phyloP scores from a whole-genome alignment of 306 rosid species.

The Hylodesmum podocarpum region DNA sequence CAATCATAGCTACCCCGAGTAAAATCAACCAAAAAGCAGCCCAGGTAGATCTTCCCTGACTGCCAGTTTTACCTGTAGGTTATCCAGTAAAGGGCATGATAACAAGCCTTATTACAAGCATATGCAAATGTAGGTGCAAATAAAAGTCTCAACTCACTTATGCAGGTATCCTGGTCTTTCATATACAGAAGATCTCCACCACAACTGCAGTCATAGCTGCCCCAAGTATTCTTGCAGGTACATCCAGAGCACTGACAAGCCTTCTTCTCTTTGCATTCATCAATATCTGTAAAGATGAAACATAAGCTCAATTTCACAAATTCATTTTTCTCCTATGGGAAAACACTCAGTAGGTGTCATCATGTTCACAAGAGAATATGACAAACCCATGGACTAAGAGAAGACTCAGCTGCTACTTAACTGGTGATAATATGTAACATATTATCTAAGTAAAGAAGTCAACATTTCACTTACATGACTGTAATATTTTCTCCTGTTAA shows the following conservation, averaged over 20 bases:
- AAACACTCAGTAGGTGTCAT: neutral
- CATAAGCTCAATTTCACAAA: slow-evolving; percentile 9
- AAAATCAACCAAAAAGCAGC: slow-evolving; percentile 78
- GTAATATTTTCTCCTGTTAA: neutral
- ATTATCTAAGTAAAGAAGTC: neutral
- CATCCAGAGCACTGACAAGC: slow-evolving; percentile 91
- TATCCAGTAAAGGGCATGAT: slow-evolving; percentile 9
- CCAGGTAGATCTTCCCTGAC: slow-evolving; percentile 71
- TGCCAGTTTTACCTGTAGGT: slow-evolving; percentile 76
- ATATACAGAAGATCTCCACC: slow-evolving; percentile 80
- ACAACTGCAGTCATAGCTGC: slow-evolving; percentile 82
- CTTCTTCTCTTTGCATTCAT: slow-evolving; percentile 83
- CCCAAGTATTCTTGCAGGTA: slow-evolving; percentile 91
- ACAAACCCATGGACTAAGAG: neutral
- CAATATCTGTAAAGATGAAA: slow-evolving; percentile 52
- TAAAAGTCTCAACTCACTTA: slow-evolving; percentile 58
- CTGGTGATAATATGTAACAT: neutral
- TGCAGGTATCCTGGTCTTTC: slow-evolving; percentile 86
- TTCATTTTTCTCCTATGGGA: neutral
- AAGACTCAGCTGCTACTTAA: neutral
- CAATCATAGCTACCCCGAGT: slow-evolving; percentile 77
- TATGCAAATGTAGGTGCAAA: neutral
- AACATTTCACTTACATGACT: neutral
- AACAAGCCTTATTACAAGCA: slow-evolving; percentile 1
- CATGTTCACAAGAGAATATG: neutral